Conservation (phyloP, 805 yeast species). For the Wickerhamiella sergipiensis region DNA sequence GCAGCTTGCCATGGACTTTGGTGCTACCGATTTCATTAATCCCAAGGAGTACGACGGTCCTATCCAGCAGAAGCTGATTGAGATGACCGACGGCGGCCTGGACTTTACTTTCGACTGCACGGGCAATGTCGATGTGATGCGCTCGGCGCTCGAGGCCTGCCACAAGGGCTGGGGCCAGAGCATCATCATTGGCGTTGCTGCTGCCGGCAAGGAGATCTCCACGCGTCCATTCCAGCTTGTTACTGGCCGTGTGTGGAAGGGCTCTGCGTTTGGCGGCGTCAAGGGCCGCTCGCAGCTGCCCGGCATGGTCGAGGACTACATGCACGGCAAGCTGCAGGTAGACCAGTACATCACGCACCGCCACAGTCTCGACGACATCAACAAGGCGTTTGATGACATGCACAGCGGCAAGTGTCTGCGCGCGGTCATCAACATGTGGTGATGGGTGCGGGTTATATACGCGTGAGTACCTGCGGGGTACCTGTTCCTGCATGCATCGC, state of each 20-base stretch:
- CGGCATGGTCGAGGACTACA: constrained; percentile 72
- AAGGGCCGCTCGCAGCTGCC: constrained; percentile 96
- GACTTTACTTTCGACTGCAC: constrained; percentile 97
- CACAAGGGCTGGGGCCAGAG: constrained; percentile 99
- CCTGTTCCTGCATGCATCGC: neutral
- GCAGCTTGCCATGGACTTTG: constrained; percentile 76
- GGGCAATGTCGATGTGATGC: constrained; percentile 91
- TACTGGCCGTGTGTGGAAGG: constrained; percentile 97
- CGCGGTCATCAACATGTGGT: constrained; percentile 41
- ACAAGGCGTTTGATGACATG: constrained; percentile 87
- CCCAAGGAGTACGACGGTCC: constrained; percentile 62
- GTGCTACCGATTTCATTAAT: constrained; percentile 91
- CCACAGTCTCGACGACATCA: constrained; percentile 63
- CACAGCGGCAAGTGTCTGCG: constrained; percentile 89
- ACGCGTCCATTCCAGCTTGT: constrained; percentile 98
- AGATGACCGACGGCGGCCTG: constrained; percentile 92
- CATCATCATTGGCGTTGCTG: constrained; percentile 93
- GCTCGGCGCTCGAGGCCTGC: constrained; percentile 90
- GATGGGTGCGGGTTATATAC: neutral
- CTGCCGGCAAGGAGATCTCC: constrained; percentile 92
- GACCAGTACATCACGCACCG: constrained; percentile 93
- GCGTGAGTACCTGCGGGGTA: neutral
- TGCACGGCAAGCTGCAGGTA: constrained; percentile 69
- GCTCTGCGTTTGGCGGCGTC: constrained; percentile 99
- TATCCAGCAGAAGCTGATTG: constrained; percentile 61